Percentiles rank a stretch among this genome's conserved stretches.
Conservation (phyloP, 2,329 filamentous ascomycete genomes). For the Penicillium sp. region DNA sequence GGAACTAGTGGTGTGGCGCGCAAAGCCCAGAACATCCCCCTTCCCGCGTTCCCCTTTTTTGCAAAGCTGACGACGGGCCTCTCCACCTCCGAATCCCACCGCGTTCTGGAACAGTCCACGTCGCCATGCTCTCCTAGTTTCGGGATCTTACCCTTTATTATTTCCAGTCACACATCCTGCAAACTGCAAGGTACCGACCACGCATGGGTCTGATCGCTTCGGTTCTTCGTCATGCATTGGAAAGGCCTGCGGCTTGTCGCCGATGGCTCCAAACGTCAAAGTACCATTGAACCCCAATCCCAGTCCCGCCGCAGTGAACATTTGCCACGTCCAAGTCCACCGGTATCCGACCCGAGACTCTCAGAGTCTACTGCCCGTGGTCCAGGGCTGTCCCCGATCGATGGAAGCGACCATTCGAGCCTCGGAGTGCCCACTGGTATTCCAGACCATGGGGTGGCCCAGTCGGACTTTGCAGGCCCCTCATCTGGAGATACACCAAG, state of each 20-base stretch:
- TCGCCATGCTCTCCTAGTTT: conserved; percentile 16
- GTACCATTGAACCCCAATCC: conserved; percentile 29
- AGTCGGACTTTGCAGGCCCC: conserved; percentile 16
- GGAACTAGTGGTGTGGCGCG: conserved; percentile 1
- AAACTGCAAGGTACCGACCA: conserved; percentile 10
- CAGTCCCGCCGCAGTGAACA: conserved; percentile 39
- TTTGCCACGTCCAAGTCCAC: conserved; percentile 33
- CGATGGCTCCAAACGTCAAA: conserved; percentile 38
- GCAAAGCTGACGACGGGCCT: conserved; percentile 22
- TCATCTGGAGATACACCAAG: conserved; percentile 25
- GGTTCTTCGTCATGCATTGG: conserved; percentile 39
- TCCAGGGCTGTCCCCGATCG: conserved; percentile 11
- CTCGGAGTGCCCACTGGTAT: conserved; percentile 14
- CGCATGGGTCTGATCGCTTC: conserved; percentile 19
- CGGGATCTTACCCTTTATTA: background rate
- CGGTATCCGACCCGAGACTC: conserved; percentile 30
- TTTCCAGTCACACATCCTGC: background rate
- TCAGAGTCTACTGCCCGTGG: conserved; percentile 38
- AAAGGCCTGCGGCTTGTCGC: conserved; percentile 39
- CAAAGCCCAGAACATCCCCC: conserved; percentile 3
- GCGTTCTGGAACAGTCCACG: conserved; percentile 26
- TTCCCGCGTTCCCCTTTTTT: conserved; percentile 28
- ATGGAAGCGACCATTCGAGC: conserved; percentile 13
- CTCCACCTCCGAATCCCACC: conserved; percentile 24
- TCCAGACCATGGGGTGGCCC: conserved; percentile 15